Evolutionary conservation across 768 basidiomycete genomes (phyloP).

Genomic region (Boletus rubropictus): DNA sequence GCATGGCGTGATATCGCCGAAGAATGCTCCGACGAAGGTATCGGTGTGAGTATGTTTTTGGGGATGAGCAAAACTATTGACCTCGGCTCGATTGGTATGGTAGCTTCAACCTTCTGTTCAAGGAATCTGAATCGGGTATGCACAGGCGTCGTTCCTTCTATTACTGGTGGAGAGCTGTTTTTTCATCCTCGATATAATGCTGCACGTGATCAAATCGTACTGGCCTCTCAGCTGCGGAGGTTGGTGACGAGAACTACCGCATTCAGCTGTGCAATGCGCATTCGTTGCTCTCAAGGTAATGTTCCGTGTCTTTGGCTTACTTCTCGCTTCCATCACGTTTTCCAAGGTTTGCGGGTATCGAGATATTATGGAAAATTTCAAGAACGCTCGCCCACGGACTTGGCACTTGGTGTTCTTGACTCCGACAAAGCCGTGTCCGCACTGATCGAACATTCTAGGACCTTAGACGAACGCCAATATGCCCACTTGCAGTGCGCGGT

Average conservation of each 20-base stretch:
- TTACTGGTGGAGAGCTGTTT: conserved; percentile 87
- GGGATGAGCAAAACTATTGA: conserved; percentile 78
- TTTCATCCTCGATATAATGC: conserved; percentile 88
- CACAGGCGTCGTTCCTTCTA: conserved; percentile 55
- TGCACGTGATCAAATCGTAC: conserved; percentile 52
- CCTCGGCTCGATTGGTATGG: conserved; percentile 75
- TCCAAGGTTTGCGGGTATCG: conserved; percentile 55
- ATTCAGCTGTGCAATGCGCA: conserved; percentile 73
- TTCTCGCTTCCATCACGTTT: conserved; percentile 8
- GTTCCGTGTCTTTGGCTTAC: background rate
- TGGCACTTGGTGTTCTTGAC: conserved; percentile 75
- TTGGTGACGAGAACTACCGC: conserved; percentile 64
- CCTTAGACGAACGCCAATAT: conserved; percentile 63
- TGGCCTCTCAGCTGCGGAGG: conserved; percentile 74
- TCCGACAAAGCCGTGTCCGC: conserved; percentile 77
- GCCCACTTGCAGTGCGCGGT: conserved; percentile 83
- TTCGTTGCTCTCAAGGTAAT: conserved; percentile 82
- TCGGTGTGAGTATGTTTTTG: conserved; percentile 87
- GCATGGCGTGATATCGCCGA: conserved; percentile 82
- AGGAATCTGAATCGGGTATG: conserved; percentile 3
- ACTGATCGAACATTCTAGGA: conserved; percentile 63
- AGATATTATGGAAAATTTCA: conserved; percentile 72
- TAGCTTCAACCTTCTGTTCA: background rate
- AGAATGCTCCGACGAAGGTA: conserved; percentile 82
- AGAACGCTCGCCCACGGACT: conserved; percentile 59